Evolutionary conservation across 306 rosid genomes (phyloP).

Genomic region (Fragaria nilgerrensis): DNA sequence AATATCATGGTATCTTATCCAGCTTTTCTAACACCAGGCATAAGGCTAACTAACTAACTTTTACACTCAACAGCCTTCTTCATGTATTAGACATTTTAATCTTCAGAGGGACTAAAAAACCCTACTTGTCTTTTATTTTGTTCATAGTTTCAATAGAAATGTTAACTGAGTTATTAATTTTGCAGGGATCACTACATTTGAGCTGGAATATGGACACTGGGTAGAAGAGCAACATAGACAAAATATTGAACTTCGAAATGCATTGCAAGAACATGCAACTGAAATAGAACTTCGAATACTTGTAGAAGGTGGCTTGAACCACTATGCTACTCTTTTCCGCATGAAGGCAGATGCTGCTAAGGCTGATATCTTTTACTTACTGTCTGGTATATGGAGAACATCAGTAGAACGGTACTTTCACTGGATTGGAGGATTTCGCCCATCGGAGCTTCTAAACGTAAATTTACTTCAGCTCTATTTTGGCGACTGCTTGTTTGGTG

Average conservation of each 20-base stretch:
- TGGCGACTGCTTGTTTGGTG: neutral
- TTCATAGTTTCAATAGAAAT: constrained; percentile 10
- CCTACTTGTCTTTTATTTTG: neutral
- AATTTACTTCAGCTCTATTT: neutral
- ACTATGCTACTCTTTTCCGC: constrained; percentile 62
- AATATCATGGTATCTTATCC: neutral
- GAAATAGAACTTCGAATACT: constrained; percentile 56
- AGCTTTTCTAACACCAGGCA: neutral
- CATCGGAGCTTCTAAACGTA: constrained; percentile 88
- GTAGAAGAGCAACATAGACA: constrained; percentile 72
- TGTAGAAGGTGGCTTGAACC: constrained; percentile 63
- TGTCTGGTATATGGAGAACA: constrained; percentile 86
- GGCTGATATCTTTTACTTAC: constrained; percentile 71
- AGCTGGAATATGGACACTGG: constrained; percentile 81
- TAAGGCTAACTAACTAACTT: neutral
- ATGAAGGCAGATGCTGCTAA: constrained; percentile 80
- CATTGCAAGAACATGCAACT: constrained; percentile 53
- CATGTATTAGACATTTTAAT: neutral
- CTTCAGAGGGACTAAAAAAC: neutral
- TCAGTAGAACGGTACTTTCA: constrained; percentile 77
- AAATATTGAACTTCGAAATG: constrained; percentile 62
- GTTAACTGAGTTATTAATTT: constrained; percentile 13
- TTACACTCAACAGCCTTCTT: neutral
- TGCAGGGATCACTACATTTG: constrained; percentile 72
- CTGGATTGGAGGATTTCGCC: constrained; percentile 99